These are phyloP conservation scores for Candida frijolesensis DNA, from an alignment of 1,139 yeast species.

Conservation along the genomic window DNA sequence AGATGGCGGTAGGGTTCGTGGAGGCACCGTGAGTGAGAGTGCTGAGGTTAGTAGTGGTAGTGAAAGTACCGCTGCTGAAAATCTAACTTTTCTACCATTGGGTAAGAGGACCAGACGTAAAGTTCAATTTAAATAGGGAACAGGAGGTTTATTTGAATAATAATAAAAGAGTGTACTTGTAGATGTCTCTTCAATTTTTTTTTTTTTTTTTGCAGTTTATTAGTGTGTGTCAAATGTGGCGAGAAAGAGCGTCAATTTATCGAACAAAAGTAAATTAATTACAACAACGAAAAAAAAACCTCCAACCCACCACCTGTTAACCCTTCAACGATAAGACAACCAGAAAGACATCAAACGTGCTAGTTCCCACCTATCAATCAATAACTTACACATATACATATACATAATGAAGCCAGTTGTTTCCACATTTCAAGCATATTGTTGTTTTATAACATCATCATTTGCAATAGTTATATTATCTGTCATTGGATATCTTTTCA, in stretches of 20 bases:
- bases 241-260: neutral
- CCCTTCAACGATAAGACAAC: neutral
- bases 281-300: neutral
- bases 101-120: constrained; percentile 14
- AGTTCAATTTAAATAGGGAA: constrained; percentile 11
- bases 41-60: neutral
- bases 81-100: constrained; percentile 14
- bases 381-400: neutral
- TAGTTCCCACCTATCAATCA: too few species aligned
- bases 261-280: neutral
- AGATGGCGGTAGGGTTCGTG: neutral
- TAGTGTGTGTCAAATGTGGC: neutral
- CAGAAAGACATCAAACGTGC: neutral
- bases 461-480: constrained; percentile 88
- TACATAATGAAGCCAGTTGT: constrained; percentile 36
- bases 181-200: neutral
- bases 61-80: constrained; percentile 17
- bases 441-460: constrained; percentile 88
- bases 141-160: neutral
- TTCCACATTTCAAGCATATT: constrained; percentile 82
- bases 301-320: neutral
- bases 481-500: constrained; percentile 80
- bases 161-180: too few species aligned
- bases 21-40: neutral
- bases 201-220: neutral